Base-by-base conservation (phyloP, 768 basidiomycete genomes). In the Amanita rimosa region DNA sequence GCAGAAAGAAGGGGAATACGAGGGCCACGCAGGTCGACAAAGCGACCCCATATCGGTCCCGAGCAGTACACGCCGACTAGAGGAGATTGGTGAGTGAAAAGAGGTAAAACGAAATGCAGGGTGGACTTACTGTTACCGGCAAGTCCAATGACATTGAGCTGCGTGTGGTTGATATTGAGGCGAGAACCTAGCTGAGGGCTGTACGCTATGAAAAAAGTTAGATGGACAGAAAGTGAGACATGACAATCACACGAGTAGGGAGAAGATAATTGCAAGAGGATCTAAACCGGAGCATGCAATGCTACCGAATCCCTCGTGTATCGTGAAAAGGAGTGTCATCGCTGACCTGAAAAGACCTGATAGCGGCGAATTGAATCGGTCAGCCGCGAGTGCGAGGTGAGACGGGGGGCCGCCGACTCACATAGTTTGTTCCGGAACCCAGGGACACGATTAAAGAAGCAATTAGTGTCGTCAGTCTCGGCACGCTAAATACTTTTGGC, bases 171-270 rank as follows among this genome's bases (percentile, higher is more conserved):
- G 44, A 94, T 76, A 40, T 73, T 68, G 14, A 95, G 74, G 35
- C 79, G 76, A n/a, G 79, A 66, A 1, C 85, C 87, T 4, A 95
- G 74, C 60, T 95, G 91, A 0, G 92, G 91, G 1, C 85, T 79
- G 61, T 93, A 96, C 16, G 89, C 91, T 82, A 47, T 21, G 37
- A 43, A 34, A 19, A 24, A 24, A 19, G 34, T 47, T 21, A 47
- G 33, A 31, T 31, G 5, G 44, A 34, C 34, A 8, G 27, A 44
- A 16, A 29, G 16, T 44, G 34, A 21, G 33, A 44, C 27, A 21
- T 21, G 44, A 36, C 13, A 36, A 22, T 24, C 16, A 19, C 33
- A 36, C 34, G 34, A 34, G 16, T 9, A 7, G n/a, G 31, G 13
- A 34, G 19, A 13, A 44, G 44, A 33, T 19, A 34, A 21, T 13